Conservation (phyloP, 176 grass and related monocot species). For the Phyllostachys edulis region DNA sequence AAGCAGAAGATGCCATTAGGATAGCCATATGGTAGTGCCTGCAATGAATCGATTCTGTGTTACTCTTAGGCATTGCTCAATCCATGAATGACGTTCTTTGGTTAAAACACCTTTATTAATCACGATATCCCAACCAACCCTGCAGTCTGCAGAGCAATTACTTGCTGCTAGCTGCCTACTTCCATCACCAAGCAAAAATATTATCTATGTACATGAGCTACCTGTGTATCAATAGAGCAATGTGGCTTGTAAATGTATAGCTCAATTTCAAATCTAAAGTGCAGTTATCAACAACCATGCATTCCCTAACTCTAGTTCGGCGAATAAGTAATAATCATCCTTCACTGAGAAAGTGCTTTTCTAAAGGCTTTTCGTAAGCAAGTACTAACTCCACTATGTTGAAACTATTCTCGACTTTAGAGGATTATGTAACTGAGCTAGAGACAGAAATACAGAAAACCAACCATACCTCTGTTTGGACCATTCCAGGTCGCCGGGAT, state of each 20-base stretch:
- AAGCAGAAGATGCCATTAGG: conserved; percentile 12
- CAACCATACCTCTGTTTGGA: conserved; percentile 65
- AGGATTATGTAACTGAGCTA: not conserved
- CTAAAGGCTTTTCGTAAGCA: not conserved
- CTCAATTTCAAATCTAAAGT: not conserved
- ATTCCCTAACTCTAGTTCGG: not conserved
- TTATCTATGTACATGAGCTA: not conserved
- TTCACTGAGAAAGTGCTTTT: not conserved
- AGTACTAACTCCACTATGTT: not conserved
- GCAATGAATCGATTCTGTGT: not conserved
- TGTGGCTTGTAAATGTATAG: not conserved
- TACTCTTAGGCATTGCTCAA: not conserved
- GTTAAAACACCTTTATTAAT: not conserved
- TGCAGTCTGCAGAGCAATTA: not conserved
- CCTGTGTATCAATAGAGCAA: not conserved
- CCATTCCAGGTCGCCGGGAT: conserved; percentile 69
- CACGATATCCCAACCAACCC: not conserved
- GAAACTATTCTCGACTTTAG: not conserved
- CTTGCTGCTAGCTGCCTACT: not conserved
- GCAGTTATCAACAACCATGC: not conserved
- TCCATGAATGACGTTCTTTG: not conserved
- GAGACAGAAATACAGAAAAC: not conserved
- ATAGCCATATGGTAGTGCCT: not conserved
- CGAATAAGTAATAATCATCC: not conserved
- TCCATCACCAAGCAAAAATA: not conserved